phyloP scores from a whole-genome alignment of 2,329 filamentous ascomycete species.

The Aureobasidium pullulans region DNA sequence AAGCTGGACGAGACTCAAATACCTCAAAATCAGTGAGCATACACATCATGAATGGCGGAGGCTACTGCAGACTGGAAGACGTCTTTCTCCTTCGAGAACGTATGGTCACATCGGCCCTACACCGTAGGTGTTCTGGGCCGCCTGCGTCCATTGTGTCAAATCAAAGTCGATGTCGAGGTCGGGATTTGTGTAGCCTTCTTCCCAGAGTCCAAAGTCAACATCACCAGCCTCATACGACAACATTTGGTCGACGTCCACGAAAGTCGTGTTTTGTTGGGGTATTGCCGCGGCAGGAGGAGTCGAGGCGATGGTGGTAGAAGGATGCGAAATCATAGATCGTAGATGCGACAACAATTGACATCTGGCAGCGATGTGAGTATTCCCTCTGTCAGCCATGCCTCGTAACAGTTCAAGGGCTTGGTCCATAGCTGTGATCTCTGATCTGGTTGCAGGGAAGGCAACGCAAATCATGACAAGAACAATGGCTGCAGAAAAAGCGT shows the following conservation, averaged over 20 bases:
- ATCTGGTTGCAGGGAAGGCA: slow-evolving; percentile 41
- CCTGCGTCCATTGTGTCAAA: slow-evolving; percentile 11
- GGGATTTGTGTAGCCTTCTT: slow-evolving; percentile 10
- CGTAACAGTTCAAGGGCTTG: slow-evolving; percentile 40
- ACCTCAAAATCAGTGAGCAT: too few species aligned
- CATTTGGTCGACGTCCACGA: background rate
- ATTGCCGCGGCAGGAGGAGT: background rate
- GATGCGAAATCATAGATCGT: slow-evolving; percentile 19
- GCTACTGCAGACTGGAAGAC: too few species aligned
- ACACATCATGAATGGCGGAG: too few species aligned
- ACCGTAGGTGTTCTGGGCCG: background rate
- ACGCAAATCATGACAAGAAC: slow-evolving; percentile 50
- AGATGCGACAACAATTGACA: slow-evolving; percentile 33
- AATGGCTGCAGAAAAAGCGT: slow-evolving; percentile 48
- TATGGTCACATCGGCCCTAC: background rate
- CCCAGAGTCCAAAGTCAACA: slow-evolving; percentile 7
- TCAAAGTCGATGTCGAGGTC: slow-evolving; percentile 7
- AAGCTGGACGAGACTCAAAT: too few species aligned
- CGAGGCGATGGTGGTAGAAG: background rate
- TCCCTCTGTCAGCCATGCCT: slow-evolving; percentile 47
- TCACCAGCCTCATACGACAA: background rate
- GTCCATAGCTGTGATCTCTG: slow-evolving; percentile 40
- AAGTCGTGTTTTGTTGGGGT: background rate
- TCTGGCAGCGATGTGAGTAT: slow-evolving; percentile 41
- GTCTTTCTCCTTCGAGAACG: too few species aligned